phyloP scores from a whole-genome alignment of 768 basidiomycete species.

The Mycena albidolilacea region DNA sequence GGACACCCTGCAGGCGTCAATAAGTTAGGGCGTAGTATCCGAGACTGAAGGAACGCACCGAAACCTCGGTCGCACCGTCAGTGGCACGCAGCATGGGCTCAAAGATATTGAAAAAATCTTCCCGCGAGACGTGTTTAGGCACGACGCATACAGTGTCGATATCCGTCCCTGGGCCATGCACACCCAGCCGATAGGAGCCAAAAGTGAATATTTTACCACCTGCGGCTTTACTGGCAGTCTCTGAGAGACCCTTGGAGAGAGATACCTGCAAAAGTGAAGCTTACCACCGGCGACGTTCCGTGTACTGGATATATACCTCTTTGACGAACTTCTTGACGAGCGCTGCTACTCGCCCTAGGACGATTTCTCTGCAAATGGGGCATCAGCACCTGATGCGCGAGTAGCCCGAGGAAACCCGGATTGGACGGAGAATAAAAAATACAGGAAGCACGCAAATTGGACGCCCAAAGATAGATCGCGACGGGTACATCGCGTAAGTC shows the following conservation, averaged over 20 bases:
- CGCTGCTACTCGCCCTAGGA: slow-evolving; percentile 89
- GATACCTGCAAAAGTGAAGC: slow-evolving; percentile 62
- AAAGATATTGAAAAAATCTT: slow-evolving; percentile 95
- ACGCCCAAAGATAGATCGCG: background rate
- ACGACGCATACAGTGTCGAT: slow-evolving; percentile 98
- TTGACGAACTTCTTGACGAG: slow-evolving; percentile 95
- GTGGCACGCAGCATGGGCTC: slow-evolving; percentile 88
- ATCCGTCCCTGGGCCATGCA: slow-evolving; percentile 95
- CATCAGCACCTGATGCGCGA: slow-evolving; percentile 5
- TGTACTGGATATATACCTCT: slow-evolving; percentile 70
- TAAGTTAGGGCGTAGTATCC: background rate
- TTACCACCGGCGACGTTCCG: too few relatives aligned
- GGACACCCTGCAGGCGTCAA: slow-evolving; percentile 79
- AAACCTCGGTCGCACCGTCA: slow-evolving; percentile 90
- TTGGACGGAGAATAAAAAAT: background rate
- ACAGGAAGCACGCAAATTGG: background rate
- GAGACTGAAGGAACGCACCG: slow-evolving; percentile 67
- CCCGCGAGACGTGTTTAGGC: slow-evolving; percentile 93
- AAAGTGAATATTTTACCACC: slow-evolving; percentile 99
- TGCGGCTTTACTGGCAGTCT: slow-evolving; percentile 87
- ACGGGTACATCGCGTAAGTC: slow-evolving; percentile 18
- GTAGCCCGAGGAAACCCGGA: background rate
- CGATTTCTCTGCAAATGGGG: slow-evolving; percentile 80
- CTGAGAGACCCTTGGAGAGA: slow-evolving; percentile 85
- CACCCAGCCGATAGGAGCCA: slow-evolving; percentile 97